Base-by-base conservation (phyloP, 257 asterid species). In the Anisodus acutangulus region DNA sequence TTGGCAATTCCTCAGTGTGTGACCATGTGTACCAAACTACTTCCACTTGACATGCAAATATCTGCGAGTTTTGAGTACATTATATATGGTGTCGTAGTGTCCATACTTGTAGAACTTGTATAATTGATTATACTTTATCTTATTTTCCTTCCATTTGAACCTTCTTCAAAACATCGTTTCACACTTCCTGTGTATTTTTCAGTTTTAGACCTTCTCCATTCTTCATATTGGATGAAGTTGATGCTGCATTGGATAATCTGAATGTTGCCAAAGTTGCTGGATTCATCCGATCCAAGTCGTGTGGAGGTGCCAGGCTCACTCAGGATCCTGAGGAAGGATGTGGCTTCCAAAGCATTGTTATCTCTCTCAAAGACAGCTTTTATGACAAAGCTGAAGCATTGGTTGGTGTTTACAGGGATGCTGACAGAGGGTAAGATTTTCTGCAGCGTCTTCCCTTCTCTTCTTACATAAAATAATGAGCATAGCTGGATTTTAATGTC, bases 221-320 rank as follows among this genome's bases (percentile, higher is more conserved):
- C 89, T 95, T 93, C 82, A 97, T 97, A 88, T 85, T 97, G 91
- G 99, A 97, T 59, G 99, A 97, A 93, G 99, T 97, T 87, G 99
- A 97, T 87, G 99, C 99, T 81, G 99, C 99, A 19, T 84, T 97
- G 84, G 99, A 97, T 79, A 97, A 95, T 87, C 83, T 95, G 74
- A 97, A 97, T 84, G 99, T 97, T 10, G 98, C 98, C 84, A 97
- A 97, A 88, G 97, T 97, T 39, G 99, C 99, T 72, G 94, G 99
- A 89, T 97, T 97, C 81, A 93, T 97, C 78, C 93, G 96, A 89
- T 89, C 97, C 84, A 95, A 93, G 89, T 97, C 98, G 19, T 97
- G 98, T 83, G 95, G 89, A 85, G 95, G 95, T 76, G 94, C 92
- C 83, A 86, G 94, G 78, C 4, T 80, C 68, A 91, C 85, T 49